Evolutionary conservation across 495 filamentous ascomycete genomes (phyloP), one percentile per base, ranked within the genome.

Genomic region (Eremomyces bilateralis): DNA sequence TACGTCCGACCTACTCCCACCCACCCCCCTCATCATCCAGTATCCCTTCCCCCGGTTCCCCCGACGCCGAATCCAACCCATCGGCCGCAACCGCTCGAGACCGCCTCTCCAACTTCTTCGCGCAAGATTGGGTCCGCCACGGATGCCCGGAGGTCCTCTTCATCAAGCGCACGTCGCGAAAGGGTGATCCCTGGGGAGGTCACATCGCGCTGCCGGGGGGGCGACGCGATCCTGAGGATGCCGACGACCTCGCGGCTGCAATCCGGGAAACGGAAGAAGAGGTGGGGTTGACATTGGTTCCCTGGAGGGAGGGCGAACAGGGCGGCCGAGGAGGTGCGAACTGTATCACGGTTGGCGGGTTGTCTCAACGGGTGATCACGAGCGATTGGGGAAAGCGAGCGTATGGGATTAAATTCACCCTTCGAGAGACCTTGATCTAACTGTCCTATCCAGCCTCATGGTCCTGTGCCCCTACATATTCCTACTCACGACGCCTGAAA

Each of bases 201-300:
- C 76, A 82, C 60, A 67, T 80, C 35, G 78, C 77, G 0, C 53
- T 82, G 3, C 78, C 78, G 0, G 78, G 78, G 16, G 78, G 78
- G 3, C 75, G 71, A 43, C 53, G 71, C 43, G 78, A 84, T 41
- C 65, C 69, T 0, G 65, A 65, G 33, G 78, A 84, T 59, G 61
- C 43, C 20, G 58, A 69, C 45, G 78, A 82, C 47, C 50, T 58
- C 40, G 65, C 63, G 16, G 66, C 72, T 15, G 76, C 77, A 10
- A 58, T 79, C 21, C 57, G 78, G 35, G 78, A 84, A 45, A 67
- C 73, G 2, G 51, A 52, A 33, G 78, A 84, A 48, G 78, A 84
- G 44, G 73, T 79, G 29, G 78, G 77, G 1, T 42, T 80, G 10
- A 62, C 76, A 50, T 48, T 84, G 37, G 6, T 6, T 32, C n/a